phyloP scores from a whole-genome alignment of 495 filamentous ascomycete genomes.

The Evansstolkia leycettana region DNA sequence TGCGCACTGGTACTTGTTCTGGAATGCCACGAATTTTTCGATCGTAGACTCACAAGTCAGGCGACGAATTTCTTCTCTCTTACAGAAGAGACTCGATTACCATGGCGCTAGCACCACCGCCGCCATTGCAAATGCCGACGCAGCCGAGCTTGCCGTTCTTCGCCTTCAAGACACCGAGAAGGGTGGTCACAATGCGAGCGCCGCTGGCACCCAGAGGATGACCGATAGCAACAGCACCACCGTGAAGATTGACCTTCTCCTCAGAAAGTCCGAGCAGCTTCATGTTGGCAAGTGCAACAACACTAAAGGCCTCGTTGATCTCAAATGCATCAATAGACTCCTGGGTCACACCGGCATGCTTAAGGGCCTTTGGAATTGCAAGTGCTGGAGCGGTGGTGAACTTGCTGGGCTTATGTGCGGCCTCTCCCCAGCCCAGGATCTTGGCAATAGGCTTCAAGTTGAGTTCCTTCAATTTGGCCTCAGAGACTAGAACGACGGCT shows the following conservation, averaged over 20 bases:
- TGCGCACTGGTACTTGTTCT: no score
- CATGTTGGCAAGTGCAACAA: slow-evolving; percentile 90
- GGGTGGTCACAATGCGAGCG: slow-evolving; percentile 83
- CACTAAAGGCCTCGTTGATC: slow-evolving; percentile 98
- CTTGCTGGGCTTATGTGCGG: slow-evolving; percentile 75
- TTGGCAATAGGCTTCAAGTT: slow-evolving; percentile 83
- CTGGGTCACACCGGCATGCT: slow-evolving; percentile 70
- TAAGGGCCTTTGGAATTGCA: slow-evolving; percentile 90
- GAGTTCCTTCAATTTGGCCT: slow-evolving; percentile 77
- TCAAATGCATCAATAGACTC: slow-evolving; percentile 82
- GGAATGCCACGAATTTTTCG: no score
- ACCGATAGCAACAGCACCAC: slow-evolving; percentile 86
- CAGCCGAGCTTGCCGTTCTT: slow-evolving; percentile 87
- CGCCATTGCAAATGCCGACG: slow-evolving; percentile 96
- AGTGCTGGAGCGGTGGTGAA: slow-evolving; percentile 95
- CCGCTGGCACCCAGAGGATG: slow-evolving; percentile 90
- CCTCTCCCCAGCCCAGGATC: slow-evolving; percentile 94
- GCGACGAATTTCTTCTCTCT: no score
- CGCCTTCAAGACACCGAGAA: slow-evolving; percentile 78
- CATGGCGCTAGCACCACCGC: slow-evolving; percentile 83
- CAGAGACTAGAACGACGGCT: slow-evolving; percentile 82
- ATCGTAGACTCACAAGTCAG: no score
- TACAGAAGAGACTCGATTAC: slow-evolving; percentile 57
- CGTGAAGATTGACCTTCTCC: slow-evolving; percentile 90
- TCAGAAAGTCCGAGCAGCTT: slow-evolving; percentile 69